Conservation (phyloP, 1,139 yeast genomes). For the Groenewaldozyma sp. region DNA sequence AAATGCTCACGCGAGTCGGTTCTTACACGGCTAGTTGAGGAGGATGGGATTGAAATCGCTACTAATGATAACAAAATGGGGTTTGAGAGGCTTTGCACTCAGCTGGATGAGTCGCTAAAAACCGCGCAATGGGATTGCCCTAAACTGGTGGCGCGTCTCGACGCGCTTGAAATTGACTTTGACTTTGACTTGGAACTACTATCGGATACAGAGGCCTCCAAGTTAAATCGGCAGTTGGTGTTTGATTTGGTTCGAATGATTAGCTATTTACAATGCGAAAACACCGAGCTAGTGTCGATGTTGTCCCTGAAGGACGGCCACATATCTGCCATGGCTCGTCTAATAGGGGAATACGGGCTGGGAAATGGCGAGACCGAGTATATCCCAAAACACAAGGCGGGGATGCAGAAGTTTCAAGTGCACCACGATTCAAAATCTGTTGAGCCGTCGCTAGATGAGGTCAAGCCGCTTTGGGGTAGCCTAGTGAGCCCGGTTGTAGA, state of each 20-base stretch:
- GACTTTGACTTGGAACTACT: not conserved
- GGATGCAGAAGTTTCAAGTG: not conserved
- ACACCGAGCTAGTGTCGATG: slow-evolving; percentile 7
- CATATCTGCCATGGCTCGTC: slow-evolving; percentile 5
- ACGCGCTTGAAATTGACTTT: slow-evolving; percentile 13
- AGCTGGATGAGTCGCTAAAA: not conserved
- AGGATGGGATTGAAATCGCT: not conserved
- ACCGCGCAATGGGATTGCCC: slow-evolving; percentile 1
- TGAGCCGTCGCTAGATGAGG: not conserved
- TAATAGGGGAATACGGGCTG: slow-evolving; percentile 1
- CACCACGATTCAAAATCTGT: not conserved
- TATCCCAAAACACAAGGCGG: not conserved
- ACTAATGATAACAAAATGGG: not conserved
- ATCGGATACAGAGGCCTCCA: not conserved
- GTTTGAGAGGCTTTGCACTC: slow-evolving; percentile 1
- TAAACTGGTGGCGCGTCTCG: slow-evolving; percentile 7
- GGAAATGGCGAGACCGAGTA: slow-evolving; percentile 1
- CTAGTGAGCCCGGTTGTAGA: too few species aligned
- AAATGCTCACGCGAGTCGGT: slow-evolving; percentile 2
- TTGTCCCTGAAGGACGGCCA: slow-evolving; percentile 15
- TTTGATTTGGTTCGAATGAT: slow-evolving; percentile 7
- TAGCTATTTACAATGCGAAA: slow-evolving; percentile 5
- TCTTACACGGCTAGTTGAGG: not conserved
- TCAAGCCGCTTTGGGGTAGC: not conserved
- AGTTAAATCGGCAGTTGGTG: slow-evolving; percentile 7